Conservation (phyloP, 345 rosid genomes). For the Trapa incisa region DNA sequence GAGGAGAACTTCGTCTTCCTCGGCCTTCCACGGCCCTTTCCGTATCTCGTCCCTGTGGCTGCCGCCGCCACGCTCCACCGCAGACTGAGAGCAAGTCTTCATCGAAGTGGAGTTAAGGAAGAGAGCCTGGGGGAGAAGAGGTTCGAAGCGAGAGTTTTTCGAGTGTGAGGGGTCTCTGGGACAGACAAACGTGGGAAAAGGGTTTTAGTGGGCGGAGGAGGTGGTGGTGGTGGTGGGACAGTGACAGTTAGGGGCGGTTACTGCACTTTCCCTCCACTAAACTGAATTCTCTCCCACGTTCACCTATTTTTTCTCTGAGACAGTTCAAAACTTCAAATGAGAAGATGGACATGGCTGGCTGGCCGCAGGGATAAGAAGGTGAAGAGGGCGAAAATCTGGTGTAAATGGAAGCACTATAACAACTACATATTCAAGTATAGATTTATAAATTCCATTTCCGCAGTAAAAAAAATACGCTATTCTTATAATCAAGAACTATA, state of each 20-base stretch:
- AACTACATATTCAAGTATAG: not conserved
- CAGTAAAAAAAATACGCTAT: too few species aligned
- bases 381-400: not conserved
- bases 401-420: not conserved
- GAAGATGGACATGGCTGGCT: too few species aligned
- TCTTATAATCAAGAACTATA: too few species aligned
- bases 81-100: not conserved
- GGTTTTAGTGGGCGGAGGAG: constrained; percentile 4
- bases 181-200: not conserved
- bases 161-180: not conserved
- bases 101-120: not conserved
- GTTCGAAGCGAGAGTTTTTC: not conserved
- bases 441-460: too few species aligned
- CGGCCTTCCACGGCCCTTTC: constrained; percentile 93
- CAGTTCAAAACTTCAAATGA: not conserved
- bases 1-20: constrained; percentile 69
- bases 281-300: constrained; percentile 4
- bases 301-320: constrained; percentile 4
- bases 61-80: constrained; percentile 26
- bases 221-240: not conserved
- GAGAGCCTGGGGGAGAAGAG: not conserved
- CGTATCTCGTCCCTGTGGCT: constrained; percentile 22
- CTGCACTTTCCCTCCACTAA: constrained; percentile 5
- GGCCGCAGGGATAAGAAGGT: too few species aligned
- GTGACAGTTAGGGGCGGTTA: constrained; percentile 5